These are phyloP conservation scores for Nemania abortiva DNA, from an alignment of 2,329 filamentous ascomycete genomes.

Conservation along the genomic window DNA sequence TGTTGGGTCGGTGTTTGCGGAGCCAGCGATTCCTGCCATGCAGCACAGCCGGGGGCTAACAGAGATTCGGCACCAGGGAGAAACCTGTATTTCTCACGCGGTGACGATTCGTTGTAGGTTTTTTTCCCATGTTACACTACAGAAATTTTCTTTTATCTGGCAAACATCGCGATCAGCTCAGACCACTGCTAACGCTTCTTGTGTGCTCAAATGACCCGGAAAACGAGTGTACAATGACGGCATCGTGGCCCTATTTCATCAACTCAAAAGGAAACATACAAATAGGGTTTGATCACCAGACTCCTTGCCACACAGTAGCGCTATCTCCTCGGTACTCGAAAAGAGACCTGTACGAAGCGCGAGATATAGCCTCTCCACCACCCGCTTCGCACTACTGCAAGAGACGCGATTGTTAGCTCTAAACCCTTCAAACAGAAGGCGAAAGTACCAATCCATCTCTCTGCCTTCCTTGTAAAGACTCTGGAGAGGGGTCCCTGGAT, in stretches of 20 bases:
- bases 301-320: slow-evolving; percentile 3
- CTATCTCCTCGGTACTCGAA: neutral
- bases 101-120: neutral
- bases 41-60: neutral
- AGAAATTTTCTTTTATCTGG: neutral
- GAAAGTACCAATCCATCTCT: neutral
- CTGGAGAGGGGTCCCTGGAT: neutral
- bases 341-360: neutral
- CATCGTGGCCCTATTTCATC: neutral
- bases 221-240: neutral
- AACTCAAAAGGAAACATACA: neutral
- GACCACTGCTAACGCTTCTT: neutral
- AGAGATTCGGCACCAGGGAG: neutral
- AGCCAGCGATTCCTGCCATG: neutral
- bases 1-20: slow-evolving; percentile 1
- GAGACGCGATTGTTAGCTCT: slow-evolving; percentile 11
- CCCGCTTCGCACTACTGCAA: slow-evolving; percentile 6
- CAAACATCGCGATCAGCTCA: neutral
- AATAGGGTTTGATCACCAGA: neutral
- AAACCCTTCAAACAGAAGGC: neutral
- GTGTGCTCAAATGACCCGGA: neutral
- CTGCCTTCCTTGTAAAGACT: neutral
- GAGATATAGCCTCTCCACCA: slow-evolving; percentile 1
- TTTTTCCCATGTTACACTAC: neutral
- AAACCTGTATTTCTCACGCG: neutral